Base-by-base conservation (phyloP, 345 rosid species). In the Rhodomyrtus tomentosa region DNA sequence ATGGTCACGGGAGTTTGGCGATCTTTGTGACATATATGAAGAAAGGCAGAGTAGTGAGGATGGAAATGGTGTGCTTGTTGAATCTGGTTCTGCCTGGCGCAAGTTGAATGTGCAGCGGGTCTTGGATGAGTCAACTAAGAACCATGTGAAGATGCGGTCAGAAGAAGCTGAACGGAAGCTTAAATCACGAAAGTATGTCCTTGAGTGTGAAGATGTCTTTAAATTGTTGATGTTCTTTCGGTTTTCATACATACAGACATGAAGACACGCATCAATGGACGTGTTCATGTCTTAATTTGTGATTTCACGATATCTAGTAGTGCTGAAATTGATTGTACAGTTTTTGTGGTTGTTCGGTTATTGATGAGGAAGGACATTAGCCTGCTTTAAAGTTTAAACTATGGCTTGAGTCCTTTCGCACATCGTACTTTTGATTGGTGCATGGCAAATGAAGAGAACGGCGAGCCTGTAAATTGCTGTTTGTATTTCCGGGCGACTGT, bases 51-150 rank as follows among this genome's bases (percentile, higher is more conserved):
- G 93, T 89, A 93, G 95, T 84, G 95, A 92, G 91, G 95, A 91
- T 88, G 96, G 95, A 84, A 90, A 93, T 83, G 98, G 98, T 88
- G 84, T 95, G 89, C 93, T 95, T 86, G 90, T 97, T 89, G 98
- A 97, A 91, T 92, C 98, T 88, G 99, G 99, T 68, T 89, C 91
- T 94, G 96, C 98, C 53, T 97, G 98, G 98, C 92, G 98, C 53
- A 95, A 97, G 88, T 83, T 97, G 85, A 95, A 96, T 82, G 95
- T 96, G 85, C 98, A 95, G 86, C 94, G 98, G 80, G 87, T 92
- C 87, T 89, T 97, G 92, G 98, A 97, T 49, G 99, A 97, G 90
- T 94, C 98, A 74, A 92, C 95, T 76, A 94, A 88, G 29, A 97
- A 93, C 88, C 98, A 94, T 88, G 94, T 97, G 86, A 97, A 97